Evolutionary conservation across 2,329 filamentous ascomycete genomes (phyloP), one percentile per base, ranked within the genome.

Genomic region (Tolypocladium album): DNA sequence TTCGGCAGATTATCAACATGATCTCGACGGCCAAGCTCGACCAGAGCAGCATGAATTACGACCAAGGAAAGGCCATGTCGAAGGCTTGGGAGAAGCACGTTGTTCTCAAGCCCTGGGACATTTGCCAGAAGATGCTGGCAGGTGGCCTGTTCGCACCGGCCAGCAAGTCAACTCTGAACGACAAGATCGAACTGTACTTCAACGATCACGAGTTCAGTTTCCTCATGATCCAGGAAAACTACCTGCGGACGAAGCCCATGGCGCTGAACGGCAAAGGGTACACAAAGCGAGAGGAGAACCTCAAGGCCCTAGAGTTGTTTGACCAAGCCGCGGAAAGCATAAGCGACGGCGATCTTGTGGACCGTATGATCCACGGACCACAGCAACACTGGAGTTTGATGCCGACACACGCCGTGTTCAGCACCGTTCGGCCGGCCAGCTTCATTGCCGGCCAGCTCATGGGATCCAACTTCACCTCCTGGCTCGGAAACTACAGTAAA

Each of bases 11-110:
- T 62, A 94, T 99, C 75, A 99, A 99, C 76, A 99, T 99, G 94
- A 82, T 99, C 59, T 90, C 92, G 0, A 95, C 94, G 0, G 89
- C 92, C 56, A 97, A 96, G 72, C 81, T 99, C 6, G 93, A 97
- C 66, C 87, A 91, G 69, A 79, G 81, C 24, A 83, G 83, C 17
- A 88, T 97, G 82, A 84, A 88, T 68, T 97, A 85, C 67, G 89
- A 95, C 67, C 82, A 95, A 70, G 87, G 90, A 69, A 96, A 96
- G 74, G 81, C 88, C 59, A 97, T 99, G 93, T 91, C 91, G 7
- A 97, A 97, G 75, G 88, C 91, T 1, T 99, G 94, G 94, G 90
- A 99, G 78, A 99, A 99, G 76, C 92, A 97, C 71, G 87, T 97
- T 43, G 85, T 99, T 17, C 78, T 99, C 60, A 97, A 97, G 75